Percentiles rank a stretch among this genome's conserved stretches.
Evolutionary conservation across 495 filamentous ascomycete genomes (phyloP).

Genomic region (Annulohypoxylon moriforme): DNA sequence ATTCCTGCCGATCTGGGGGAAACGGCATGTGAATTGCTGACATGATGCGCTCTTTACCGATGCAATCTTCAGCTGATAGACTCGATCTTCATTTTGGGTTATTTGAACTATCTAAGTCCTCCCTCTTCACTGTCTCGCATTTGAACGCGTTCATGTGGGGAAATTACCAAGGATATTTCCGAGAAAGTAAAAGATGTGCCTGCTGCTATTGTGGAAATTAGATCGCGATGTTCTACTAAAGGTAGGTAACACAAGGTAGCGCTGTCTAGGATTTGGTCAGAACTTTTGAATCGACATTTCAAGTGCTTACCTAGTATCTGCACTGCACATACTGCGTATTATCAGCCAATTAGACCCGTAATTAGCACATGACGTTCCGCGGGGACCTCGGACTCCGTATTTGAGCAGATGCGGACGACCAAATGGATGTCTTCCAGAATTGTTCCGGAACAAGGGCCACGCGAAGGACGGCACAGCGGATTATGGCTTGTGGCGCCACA

Average conservation of each 20-base stretch:
- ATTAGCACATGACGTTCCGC: conserved; percentile 17
- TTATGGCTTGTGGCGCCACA: conserved; percentile 25
- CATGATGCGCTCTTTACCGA: conserved; percentile 9
- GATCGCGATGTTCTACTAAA: background rate
- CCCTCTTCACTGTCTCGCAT: background rate
- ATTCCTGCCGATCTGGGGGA: conserved; percentile 21
- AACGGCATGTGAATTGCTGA: conserved; percentile 21
- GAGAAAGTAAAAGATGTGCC: no score
- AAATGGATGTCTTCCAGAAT: conserved; percentile 35
- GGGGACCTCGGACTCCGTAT: conserved; percentile 4
- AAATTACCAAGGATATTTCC: background rate
- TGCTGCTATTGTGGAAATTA: background rate
- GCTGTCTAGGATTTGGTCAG: conserved; percentile 1
- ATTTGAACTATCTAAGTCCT: background rate
- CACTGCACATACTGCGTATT: conserved; percentile 2
- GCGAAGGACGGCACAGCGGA: conserved; percentile 7
- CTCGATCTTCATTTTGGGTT: conserved; percentile 5
- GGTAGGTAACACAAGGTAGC: background rate
- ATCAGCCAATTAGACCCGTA: conserved; percentile 8
- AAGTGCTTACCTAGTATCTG: background rate
- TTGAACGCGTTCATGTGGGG: background rate
- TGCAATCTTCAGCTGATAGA: conserved; percentile 9
- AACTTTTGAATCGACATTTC: conserved; percentile 13
- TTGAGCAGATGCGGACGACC: conserved; percentile 16
- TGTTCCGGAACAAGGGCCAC: conserved; percentile 30